These are phyloP conservation scores for Steccherinum ochraceum DNA, from an alignment of 768 basidiomycete genomes.

Conservation along the genomic window DNA sequence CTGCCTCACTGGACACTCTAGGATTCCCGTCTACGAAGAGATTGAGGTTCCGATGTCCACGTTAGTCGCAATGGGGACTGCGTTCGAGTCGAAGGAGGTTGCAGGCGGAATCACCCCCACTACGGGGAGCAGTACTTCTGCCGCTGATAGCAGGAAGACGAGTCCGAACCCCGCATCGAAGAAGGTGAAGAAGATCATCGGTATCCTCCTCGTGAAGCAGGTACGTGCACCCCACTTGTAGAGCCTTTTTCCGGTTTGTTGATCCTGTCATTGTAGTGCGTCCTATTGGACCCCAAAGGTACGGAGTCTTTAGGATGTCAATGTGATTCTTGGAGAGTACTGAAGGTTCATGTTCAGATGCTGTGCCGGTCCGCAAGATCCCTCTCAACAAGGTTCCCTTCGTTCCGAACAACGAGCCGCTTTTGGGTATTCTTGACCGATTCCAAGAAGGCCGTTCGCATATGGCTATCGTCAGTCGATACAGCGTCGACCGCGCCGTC, in stretches of 20 bases:
- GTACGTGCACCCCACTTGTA: slow-evolving; percentile 18
- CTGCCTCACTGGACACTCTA: slow-evolving; percentile 76
- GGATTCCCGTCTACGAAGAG: slow-evolving; percentile 81
- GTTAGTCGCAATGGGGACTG: slow-evolving; percentile 8
- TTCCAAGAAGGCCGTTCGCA: slow-evolving; percentile 90
- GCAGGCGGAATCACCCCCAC: slow-evolving; percentile 12
- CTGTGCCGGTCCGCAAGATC: slow-evolving; percentile 74
- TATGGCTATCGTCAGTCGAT: slow-evolving; percentile 72
- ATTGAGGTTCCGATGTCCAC: slow-evolving; percentile 51
- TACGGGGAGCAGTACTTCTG: slow-evolving; percentile 8
- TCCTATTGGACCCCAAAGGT: slow-evolving; percentile 78
- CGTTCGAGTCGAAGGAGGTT: slow-evolving; percentile 5
- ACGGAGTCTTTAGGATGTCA: no score
- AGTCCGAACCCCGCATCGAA: slow-evolving; percentile 21
- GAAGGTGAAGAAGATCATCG: slow-evolving; percentile 76
- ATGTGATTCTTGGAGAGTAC: slow-evolving; percentile 7
- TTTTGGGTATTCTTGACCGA: slow-evolving; percentile 78
- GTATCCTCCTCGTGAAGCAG: slow-evolving; percentile 83
- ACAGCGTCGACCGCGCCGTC: slow-evolving; percentile 42
- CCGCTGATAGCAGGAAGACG: slow-evolving; percentile 10
- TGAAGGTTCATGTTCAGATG: slow-evolving; percentile 43
- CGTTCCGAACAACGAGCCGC: slow-evolving; percentile 79
- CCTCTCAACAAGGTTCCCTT: slow-evolving; percentile 84
- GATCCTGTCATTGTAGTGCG: slow-evolving; percentile 38
- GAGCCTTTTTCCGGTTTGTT: background rate